Evolutionary conservation across 2,329 filamentous ascomycete genomes (phyloP).

Genomic region (Colletotrichum siamense): DNA sequence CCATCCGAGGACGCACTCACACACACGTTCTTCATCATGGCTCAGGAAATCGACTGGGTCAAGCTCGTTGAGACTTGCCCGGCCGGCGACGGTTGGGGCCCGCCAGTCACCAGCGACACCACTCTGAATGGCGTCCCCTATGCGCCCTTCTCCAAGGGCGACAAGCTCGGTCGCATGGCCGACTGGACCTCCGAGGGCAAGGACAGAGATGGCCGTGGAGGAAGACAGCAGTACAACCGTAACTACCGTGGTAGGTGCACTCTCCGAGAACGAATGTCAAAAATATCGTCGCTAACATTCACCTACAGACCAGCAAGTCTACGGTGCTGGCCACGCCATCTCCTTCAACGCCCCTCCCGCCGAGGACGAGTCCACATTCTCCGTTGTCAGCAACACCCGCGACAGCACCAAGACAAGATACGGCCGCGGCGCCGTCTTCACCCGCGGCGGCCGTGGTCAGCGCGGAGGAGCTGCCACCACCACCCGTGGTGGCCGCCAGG

Average conservation of each 20-base stretch:
- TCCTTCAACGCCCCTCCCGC: slow-evolving; percentile 89
- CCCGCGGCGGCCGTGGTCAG: slow-evolving; percentile 83
- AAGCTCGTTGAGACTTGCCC: slow-evolving; percentile 76
- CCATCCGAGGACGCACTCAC: background rate
- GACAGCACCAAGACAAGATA: slow-evolving; percentile 87
- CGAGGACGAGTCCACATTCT: slow-evolving; percentile 97
- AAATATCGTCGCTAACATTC: slow-evolving; percentile 5
- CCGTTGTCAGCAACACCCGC: slow-evolving; percentile 93
- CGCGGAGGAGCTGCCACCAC: slow-evolving; percentile 58
- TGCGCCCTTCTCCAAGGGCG: slow-evolving; percentile 97
- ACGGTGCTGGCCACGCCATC: slow-evolving; percentile 85
- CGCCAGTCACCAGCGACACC: slow-evolving; percentile 80
- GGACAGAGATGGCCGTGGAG: slow-evolving; percentile 75
- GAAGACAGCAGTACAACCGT: slow-evolving; percentile 87
- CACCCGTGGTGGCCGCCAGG: slow-evolving; percentile 63
- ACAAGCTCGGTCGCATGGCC: slow-evolving; percentile 98
- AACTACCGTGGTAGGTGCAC: slow-evolving; percentile 80
- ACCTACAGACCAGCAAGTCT: slow-evolving; percentile 86
- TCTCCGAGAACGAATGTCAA: background rate
- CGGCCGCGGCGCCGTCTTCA: slow-evolving; percentile 88
- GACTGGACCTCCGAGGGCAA: slow-evolving; percentile 96
- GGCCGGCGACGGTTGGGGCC: slow-evolving; percentile 85
- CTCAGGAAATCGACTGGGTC: slow-evolving; percentile 61
- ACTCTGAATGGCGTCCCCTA: slow-evolving; percentile 95
- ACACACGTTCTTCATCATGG: slow-evolving; percentile 38